Percentiles rank a stretch among this genome's conserved stretches.
Evolutionary conservation across 148 eudicot genomes (phyloP).

Genomic region (Fagopyrum esculentum): DNA sequence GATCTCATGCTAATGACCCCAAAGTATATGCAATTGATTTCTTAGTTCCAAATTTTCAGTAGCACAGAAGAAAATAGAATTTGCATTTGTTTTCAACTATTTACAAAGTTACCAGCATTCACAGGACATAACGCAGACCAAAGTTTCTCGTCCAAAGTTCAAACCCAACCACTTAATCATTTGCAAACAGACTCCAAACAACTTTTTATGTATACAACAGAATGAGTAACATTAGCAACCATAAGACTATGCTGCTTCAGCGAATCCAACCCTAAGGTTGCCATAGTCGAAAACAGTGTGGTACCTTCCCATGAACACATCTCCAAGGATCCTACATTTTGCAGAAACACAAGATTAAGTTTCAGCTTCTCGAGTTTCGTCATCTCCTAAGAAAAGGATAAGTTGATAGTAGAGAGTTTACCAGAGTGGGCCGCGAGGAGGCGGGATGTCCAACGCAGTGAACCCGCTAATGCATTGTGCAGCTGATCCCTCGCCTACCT

Average conservation of each 20-base stretch:
- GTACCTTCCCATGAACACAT: conserved; percentile 85
- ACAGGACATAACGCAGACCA: neutral
- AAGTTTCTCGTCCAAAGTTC: neutral
- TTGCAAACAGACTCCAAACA: neutral
- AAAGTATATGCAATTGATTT: too few species aligned
- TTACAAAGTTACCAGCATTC: neutral
- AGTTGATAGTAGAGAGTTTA: conserved; percentile 17
- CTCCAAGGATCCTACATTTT: conserved; percentile 82
- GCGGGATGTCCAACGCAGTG: conserved; percentile 69
- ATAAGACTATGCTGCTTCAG: conserved; percentile 57
- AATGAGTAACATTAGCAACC: neutral
- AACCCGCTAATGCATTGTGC: conserved; percentile 94
- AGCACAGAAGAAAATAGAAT: neutral
- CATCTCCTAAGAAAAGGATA: neutral
- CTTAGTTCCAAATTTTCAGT: neutral
- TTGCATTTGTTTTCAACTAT: neutral
- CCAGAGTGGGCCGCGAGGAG: conserved; percentile 97
- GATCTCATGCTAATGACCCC: too few species aligned
- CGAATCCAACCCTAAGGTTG: conserved; percentile 65
- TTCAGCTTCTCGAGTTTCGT: neutral
- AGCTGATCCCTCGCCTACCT: conserved; percentile 66
- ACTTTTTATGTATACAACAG: neutral
- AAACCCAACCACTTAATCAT: neutral
- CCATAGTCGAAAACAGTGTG: conserved; percentile 87
- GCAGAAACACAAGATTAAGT: neutral